Conservation (phyloP, 345 rosid species). For the Anastatica hierochuntica region DNA sequence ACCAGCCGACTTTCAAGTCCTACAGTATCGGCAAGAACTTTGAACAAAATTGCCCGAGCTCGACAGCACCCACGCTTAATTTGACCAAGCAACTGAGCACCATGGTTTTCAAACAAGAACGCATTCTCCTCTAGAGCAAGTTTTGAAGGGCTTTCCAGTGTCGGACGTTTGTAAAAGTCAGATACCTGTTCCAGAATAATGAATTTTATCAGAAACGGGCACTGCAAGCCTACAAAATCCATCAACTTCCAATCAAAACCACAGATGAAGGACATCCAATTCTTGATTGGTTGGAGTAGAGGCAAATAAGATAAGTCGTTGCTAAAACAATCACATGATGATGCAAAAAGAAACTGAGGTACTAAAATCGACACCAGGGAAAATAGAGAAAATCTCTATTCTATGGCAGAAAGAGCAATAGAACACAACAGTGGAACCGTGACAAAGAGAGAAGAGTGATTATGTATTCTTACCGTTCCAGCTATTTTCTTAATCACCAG, state of each 20-base stretch:
- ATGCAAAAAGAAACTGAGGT: not conserved
- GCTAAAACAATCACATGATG: no score
- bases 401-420: not conserved
- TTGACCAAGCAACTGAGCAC: slow-evolving; percentile 88
- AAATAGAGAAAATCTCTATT: not conserved
- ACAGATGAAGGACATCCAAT: not conserved
- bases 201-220: not conserved
- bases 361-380: not conserved
- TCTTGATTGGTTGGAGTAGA: no score
- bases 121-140: slow-evolving; percentile 61
- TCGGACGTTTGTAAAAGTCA: slow-evolving; percentile 78
- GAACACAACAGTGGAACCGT: not conserved
- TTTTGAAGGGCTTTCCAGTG: slow-evolving; percentile 79
- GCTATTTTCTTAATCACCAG: slow-evolving; percentile 88
- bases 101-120: slow-evolving; percentile 57
- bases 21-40: slow-evolving; percentile 89
- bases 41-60: slow-evolving; percentile 87
- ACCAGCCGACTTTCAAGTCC: slow-evolving; percentile 87
- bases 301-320: not conserved
- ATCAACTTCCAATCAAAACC: not conserved
- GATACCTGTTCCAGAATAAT: slow-evolving; percentile 43
- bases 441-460: slow-evolving; percentile 9
- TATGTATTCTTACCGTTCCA: slow-evolving; percentile 53
- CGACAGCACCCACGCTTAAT: slow-evolving; percentile 88
- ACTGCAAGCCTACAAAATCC: not conserved